Evolutionary conservation across 148 eudicot species (phyloP), one percentile per base, ranked within the genome.

Genomic region (Spergularia bocconei): DNA sequence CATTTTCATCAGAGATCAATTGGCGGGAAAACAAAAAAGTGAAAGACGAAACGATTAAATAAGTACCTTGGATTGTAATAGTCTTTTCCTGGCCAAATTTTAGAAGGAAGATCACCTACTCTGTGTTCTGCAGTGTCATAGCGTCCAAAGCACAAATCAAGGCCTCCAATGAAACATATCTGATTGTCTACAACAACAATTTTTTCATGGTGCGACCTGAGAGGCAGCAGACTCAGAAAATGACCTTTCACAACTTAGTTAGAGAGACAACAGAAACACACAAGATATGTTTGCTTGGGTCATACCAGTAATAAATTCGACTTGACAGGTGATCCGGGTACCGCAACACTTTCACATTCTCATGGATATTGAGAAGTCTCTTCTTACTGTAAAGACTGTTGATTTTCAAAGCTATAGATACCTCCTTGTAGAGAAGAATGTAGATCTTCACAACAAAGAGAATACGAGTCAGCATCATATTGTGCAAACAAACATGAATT

Each of bases 191-290:
- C 95, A 71, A 91, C 88, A 57, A 95, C 97, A 69, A 92, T 84
- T 77, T 95, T 95, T 80, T 95, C 98, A 85, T 95, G 98, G 84
- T 95, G 98, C 80, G 98, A 95, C 98, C 98, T 95, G 84, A 52
- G 53, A 52, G 48, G 72, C 51, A 79, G 65, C 74, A 84, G 62
- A 76, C 63, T 69, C 36, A 67, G 33, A 60, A 61, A 41, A 36
- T 65, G n/a, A 61, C 61, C 20, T 53, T 29, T 53, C 72, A 69
- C 25, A 69, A 75, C 12, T 65, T n/a, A 36, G 29, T n/a, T 20
- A 74, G 51, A 51, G 67, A 33, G 25, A 65, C 23, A 67, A 47
- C 25, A 47, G 13, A 57, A 67, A 57, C 57, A 25, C 57, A 67
- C 38, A 36, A 47, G n/a, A 7, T 17, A 53, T 19, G 48, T 76